phyloP scores from a whole-genome alignment of 495 filamentous ascomycete genomes.

The Neurospora sublineolata region DNA sequence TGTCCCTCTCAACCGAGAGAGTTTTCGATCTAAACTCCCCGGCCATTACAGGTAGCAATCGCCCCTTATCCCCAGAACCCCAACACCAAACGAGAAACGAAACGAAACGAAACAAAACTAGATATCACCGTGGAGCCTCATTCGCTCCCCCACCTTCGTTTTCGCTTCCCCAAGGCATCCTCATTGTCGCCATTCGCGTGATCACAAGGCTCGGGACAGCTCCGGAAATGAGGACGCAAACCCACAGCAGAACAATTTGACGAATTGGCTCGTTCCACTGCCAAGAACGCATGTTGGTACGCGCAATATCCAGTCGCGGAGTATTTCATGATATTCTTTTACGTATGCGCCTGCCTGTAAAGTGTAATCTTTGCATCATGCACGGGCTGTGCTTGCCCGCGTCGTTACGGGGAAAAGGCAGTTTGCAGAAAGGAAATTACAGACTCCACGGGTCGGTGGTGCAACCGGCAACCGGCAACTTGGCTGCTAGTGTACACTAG shows the following conservation, averaged over 20 bases:
- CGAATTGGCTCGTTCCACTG: background rate
- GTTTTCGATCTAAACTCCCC: background rate
- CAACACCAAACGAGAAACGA: background rate
- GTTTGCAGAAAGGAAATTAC: background rate
- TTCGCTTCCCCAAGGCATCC: background rate
- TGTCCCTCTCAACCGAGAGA: background rate
- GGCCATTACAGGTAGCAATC: background rate
- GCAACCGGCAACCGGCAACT: background rate
- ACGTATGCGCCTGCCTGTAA: background rate
- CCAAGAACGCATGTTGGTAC: background rate
- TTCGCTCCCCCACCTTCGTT: background rate
- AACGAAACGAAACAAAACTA: background rate
- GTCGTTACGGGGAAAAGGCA: background rate
- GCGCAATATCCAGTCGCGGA: background rate
- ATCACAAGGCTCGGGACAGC: background rate
- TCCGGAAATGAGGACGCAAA: background rate
- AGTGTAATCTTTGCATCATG: background rate
- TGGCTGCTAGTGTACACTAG: background rate
- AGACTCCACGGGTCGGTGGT: background rate
- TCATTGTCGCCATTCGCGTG: background rate
- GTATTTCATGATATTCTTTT: background rate
- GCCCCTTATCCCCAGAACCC: background rate
- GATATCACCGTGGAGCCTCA: background rate
- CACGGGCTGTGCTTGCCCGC: background rate
- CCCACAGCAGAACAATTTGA: background rate